Conservation (phyloP, 2,329 filamentous ascomycete species). For the Dactylellina cionopaga region DNA sequence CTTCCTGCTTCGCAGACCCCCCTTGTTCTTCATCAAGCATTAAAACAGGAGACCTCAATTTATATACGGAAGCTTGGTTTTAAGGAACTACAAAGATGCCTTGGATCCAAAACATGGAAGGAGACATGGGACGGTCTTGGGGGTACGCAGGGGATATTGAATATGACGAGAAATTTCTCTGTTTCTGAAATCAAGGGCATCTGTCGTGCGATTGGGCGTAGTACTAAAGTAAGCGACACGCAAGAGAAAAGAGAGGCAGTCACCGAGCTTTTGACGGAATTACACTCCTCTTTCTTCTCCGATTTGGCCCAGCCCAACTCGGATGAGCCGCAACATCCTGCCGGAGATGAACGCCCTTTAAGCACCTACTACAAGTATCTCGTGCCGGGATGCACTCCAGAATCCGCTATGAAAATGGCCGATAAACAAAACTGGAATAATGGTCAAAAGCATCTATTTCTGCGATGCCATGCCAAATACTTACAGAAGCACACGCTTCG, state of each 20-base stretch:
- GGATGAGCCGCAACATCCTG: too few species aligned
- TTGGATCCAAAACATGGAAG: neutral
- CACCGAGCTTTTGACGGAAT: conserved; percentile 3
- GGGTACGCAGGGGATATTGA: neutral
- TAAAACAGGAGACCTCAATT: conserved; percentile 2
- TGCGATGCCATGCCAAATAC: neutral
- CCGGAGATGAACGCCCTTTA: neutral
- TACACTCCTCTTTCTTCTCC: neutral
- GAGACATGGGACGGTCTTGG: conserved; percentile 6
- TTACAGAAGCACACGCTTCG: neutral
- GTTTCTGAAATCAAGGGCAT: neutral
- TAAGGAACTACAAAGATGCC: neutral
- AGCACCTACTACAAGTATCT: neutral
- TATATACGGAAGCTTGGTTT: neutral
- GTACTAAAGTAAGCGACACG: neutral
- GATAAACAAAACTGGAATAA: neutral
- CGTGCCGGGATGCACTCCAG: neutral
- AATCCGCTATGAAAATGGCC: neutral
- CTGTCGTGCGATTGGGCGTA: neutral
- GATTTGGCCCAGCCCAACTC: neutral
- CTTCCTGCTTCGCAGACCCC: neutral
- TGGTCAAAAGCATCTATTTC: neutral
- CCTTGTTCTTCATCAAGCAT: neutral
- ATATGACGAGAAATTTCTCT: neutral
- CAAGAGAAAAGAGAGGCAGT: conserved; percentile 12